A percentile compares a stretch with the other conserved stretches of the same genome.
Evolutionary conservation across 495 filamentous ascomycete species (phyloP).

Genomic region (Saxispiralis lemnorum): DNA sequence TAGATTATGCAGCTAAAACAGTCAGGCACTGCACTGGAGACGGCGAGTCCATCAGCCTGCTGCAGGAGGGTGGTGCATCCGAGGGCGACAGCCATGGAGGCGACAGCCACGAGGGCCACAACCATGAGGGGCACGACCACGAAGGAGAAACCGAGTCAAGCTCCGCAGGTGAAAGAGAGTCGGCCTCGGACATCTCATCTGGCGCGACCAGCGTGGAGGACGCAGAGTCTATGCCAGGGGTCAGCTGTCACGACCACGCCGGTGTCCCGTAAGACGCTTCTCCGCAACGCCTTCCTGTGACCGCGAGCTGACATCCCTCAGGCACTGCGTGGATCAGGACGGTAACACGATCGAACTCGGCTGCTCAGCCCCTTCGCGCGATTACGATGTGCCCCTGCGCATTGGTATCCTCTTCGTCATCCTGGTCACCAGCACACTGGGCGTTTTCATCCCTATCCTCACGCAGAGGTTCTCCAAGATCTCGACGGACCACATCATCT

Average conservation of each 20-base stretch:
- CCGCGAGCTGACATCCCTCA: conserved; percentile 10
- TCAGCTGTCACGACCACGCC: conserved; percentile 46
- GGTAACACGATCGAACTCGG: conserved; percentile 14
- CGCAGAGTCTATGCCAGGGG: not conserved
- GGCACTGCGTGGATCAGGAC: conserved; percentile 32
- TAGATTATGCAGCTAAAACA: not conserved
- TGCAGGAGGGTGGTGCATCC: conserved; percentile 32
- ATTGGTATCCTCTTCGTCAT: conserved; percentile 46
- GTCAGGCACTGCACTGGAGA: conserved; percentile 26
- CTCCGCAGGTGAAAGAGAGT: not conserved
- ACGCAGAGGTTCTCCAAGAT: conserved; percentile 17
- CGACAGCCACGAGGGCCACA: conserved; percentile 12
- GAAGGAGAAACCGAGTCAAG: not conserved
- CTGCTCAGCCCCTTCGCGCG: conserved; percentile 30
- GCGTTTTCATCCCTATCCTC: conserved; percentile 31
- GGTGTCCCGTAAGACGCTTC: conserved; percentile 38
- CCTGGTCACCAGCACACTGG: conserved; percentile 32
- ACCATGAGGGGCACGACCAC: conserved; percentile 2
- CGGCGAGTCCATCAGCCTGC: conserved; percentile 10
- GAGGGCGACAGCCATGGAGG: conserved; percentile 14
- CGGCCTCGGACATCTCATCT: too few relatives aligned
- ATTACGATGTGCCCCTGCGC: conserved; percentile 42
- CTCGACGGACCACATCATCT: conserved; percentile 23
- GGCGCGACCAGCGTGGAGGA: too few relatives aligned
- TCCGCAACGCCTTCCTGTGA: not conserved